Base-by-base conservation (phyloP, 495 filamentous ascomycete species). In the Hypoxylon cercidicola region DNA sequence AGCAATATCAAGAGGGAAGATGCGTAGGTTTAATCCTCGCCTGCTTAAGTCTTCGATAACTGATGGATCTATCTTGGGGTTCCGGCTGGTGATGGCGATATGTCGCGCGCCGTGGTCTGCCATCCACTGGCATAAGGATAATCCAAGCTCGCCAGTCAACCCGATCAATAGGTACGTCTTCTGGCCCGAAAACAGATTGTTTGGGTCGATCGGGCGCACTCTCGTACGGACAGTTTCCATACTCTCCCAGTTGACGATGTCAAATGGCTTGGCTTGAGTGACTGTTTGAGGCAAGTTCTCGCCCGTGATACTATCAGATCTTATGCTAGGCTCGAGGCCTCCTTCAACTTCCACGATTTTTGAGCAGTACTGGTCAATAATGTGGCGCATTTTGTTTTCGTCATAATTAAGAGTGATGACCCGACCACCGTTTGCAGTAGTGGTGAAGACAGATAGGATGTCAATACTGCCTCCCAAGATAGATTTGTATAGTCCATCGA, bases 101-200 rank as follows among this genome's bases (percentile, higher is more conserved):
- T 76, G 71, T 37, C 73, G 50, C 1, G 82, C 82, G 3, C 83
- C 83, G 43, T 79, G 72, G 0, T 49, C 34, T 1, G 76, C 70
- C 82, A 86, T 84, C 80, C 80, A 86, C 13, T 74, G 47, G 49
- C 76, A 79, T 0, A 85, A 52, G 0, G 82, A 83, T 20, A 69
- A 56, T 6, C 82, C 83, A 4, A 84, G 66, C 6, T 75, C 73
- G 11, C 80, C 78, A 2, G 80, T 78, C 13, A 84, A 60, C 5
- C 83, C 83, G 13, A 83, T 63, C 0, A 86, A 70, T 49, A 77
- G 69, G 54, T 85, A 86, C 0, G 82, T 81, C 52, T 74, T 79
- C n/a, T 41, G 13, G 15, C 16, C n/a, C 1, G 35, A 44, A 40
- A 75, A 75, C 4, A 68, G 4, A 6, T 15, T 19, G n/a, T 18